Evolutionary conservation across 352 stramenopile genomes (phyloP).

Genomic region (Phytophthora aleatoria): DNA sequence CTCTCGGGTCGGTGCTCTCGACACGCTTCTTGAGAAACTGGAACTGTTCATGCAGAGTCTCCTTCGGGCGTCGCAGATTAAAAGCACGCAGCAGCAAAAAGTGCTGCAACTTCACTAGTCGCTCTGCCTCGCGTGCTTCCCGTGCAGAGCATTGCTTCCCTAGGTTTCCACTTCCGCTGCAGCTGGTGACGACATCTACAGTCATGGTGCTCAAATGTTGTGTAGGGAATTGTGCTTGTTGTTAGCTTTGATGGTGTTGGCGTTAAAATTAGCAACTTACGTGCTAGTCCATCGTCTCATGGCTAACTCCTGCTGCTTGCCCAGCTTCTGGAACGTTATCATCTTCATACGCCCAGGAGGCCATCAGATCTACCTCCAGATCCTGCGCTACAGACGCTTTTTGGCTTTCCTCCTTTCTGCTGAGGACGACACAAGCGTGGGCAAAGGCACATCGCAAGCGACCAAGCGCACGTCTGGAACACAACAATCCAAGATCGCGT

Average conservation of each 20-base stretch:
- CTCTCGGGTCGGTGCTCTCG: conserved; percentile 18
- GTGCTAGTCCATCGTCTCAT: conserved; percentile 16
- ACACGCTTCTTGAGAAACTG: conserved; percentile 42
- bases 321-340: conserved; percentile 14
- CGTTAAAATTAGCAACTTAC: conserved; percentile 28
- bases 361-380: conserved; percentile 28
- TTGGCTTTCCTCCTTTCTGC: conserved; percentile 8
- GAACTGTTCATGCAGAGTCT: conserved; percentile 77
- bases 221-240: not conserved
- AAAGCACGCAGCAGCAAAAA: conserved; percentile 85
- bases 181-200: not conserved
- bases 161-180: conserved; percentile 6
- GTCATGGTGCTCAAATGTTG: conserved; percentile 11
- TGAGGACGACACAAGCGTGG: conserved; percentile 46
- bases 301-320: conserved; percentile 8
- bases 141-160: conserved; percentile 13
- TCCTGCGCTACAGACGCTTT: not conserved
- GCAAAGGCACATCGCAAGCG: conserved; percentile 61
- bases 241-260: not conserved
- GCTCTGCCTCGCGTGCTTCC: conserved; percentile 36
- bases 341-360: conserved; percentile 36
- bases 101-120: conserved; percentile 70
- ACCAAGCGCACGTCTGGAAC: conserved; percentile 58
- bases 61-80: conserved; percentile 66
- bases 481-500: conserved; percentile 72